Base-by-base conservation (phyloP, 331 rosid species). In the Malus hybrid region DNA sequence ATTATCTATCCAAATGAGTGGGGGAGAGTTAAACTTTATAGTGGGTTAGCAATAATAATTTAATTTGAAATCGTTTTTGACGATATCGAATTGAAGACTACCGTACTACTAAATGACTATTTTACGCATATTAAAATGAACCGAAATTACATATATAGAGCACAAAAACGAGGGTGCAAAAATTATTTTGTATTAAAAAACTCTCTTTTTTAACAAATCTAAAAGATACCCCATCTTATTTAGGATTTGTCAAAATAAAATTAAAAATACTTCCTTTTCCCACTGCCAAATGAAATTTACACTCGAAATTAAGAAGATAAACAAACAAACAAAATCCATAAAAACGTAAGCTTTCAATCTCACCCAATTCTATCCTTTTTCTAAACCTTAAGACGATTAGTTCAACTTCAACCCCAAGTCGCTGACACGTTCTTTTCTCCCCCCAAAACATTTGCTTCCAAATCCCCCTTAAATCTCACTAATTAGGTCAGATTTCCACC, bases 361-460 rank as follows among this genome's bases (percentile, higher is more conserved):
- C 19, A 77, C 87, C 88, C 86, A 60, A 67, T 72, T 12, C 63
- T 30, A 0, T 16, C 57, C 9, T 52, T 52, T 16, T 52, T 15
- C 57, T 52, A 16, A 34, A 39, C 46, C 12, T 0, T 39, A 39
- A 39, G 12, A 34, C 0, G 10, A 39, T 9, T 39, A 39, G 46
- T 39, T 39, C 46, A 39, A 39, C 77, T 63, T 72, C 77, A 32
- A 77, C 61, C 86, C 82, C 82, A 68, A 72, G 89, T 88, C 86
- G 96, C 93, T 93, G 82, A 77, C 89, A 87, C 72, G 98, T 91
- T 87, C 79, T 87, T 93, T 86, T 91, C 97, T 73, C 14, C 26
- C 76, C 64, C 67, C 22, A 62, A n/a, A 68, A 28, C 14, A 72
- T 76, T 29, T 29, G 62, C 68, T 80, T 48, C 71, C 66, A 16